phyloP scores from a whole-genome alignment of 495 filamentous ascomycete species.

The Penicillium waksmanii region DNA sequence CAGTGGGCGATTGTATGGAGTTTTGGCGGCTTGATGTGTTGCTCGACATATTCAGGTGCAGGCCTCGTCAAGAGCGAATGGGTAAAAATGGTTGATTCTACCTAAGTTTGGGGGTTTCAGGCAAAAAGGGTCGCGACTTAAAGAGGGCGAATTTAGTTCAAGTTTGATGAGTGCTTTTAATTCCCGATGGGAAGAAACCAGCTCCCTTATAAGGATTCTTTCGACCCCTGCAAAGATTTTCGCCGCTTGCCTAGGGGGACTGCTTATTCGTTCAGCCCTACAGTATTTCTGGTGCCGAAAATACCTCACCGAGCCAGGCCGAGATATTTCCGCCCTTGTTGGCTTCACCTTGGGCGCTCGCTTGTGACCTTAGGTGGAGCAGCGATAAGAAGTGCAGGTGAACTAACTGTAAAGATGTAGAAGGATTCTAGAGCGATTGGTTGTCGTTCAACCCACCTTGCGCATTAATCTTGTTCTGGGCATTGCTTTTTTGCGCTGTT shows the following conservation, averaged over 20 bases:
- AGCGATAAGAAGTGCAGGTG: background rate
- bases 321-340: background rate
- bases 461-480: background rate
- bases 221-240: background rate
- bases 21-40: background rate
- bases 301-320: background rate
- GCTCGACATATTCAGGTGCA: background rate
- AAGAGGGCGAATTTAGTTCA: background rate
- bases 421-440: background rate
- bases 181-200: background rate
- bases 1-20: background rate
- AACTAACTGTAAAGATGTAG: no score
- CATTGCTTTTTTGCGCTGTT: background rate
- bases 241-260: no score
- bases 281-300: background rate
- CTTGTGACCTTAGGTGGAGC: background rate
- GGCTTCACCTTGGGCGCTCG: background rate
- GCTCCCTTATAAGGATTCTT: background rate
- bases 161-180: background rate
- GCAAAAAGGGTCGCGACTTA: no score
- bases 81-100: background rate
- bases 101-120: no score
- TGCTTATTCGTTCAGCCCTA: no score
- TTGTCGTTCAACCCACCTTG: background rate
- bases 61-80: background rate